Conservation (phyloP, 306 rosid species). For the Medicago arabica region DNA sequence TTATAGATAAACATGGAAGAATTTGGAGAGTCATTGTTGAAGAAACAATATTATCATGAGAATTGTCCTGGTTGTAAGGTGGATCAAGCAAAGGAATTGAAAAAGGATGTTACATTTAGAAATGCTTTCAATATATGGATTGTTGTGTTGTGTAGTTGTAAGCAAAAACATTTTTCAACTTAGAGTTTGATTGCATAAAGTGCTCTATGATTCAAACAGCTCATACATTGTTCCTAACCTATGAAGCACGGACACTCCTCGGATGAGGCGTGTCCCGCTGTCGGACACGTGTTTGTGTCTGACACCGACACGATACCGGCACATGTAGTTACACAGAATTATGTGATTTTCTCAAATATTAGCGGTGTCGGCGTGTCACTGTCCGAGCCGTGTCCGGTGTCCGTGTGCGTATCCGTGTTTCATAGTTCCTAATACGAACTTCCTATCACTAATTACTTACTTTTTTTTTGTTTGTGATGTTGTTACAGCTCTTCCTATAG, state of each 20-base stretch:
- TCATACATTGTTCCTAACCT: background rate
- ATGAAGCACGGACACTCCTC: too few species aligned
- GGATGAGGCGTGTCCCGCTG: too few species aligned
- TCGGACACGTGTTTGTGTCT: too few species aligned
- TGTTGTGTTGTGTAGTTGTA: constrained; percentile 62
- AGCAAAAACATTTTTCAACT: constrained; percentile 5
- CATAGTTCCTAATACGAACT: too few species aligned
- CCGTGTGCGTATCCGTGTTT: too few species aligned
- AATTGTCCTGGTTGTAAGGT: constrained; percentile 85
- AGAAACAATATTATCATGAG: constrained; percentile 53
- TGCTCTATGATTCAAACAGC: background rate
- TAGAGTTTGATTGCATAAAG: background rate
- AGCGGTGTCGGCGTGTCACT: too few species aligned
- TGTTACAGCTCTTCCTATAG: constrained; percentile 44
- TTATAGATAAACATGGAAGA: constrained; percentile 52
- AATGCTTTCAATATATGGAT: constrained; percentile 54
- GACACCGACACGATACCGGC: too few species aligned
- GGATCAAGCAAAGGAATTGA: constrained; percentile 54
- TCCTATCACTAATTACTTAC: background rate
- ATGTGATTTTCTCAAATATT: too few species aligned
- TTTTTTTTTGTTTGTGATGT: background rate
- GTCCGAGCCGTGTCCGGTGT: too few species aligned
- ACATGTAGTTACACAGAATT: too few species aligned
- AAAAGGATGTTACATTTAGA: constrained; percentile 52
- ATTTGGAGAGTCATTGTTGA: constrained; percentile 51